phyloP scores from a whole-genome alignment of 768 basidiomycete genomes.

The Daedaleopsis sinensis region DNA sequence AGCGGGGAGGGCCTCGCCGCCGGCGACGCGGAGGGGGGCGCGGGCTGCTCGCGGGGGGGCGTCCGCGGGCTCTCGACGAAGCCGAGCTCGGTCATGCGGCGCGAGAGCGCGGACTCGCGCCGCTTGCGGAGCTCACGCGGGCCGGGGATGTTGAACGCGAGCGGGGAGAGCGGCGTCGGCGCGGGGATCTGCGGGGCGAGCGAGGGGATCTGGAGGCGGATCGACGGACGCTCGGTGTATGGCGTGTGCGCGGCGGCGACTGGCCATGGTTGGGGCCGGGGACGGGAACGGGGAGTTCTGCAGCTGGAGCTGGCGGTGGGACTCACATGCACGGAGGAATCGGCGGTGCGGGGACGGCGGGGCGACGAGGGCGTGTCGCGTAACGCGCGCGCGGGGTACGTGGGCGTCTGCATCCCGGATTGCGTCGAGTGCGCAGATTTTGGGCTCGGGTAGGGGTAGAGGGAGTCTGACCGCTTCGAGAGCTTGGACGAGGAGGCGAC shows the following conservation, averaged over 20 bases:
- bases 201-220: slow-evolving; percentile 7
- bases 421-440: neutral
- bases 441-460: neutral
- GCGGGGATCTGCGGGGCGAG: neutral
- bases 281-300: neutral
- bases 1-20: neutral
- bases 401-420: too few species aligned
- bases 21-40: neutral
- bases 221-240: neutral
- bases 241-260: too few species aligned
- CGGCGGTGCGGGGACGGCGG: too few species aligned
- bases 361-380: too few species aligned
- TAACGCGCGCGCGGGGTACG: too few species aligned
- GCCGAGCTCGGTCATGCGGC: slow-evolving; percentile 17
- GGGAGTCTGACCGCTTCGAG: neutral
- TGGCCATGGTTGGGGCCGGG: neutral
- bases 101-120: slow-evolving; percentile 16
- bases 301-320: neutral
- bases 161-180: slow-evolving; percentile 14
- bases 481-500: neutral
- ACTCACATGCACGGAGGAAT: too few species aligned
- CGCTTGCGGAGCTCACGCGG: slow-evolving; percentile 10
- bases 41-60: neutral
- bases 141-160: slow-evolving; percentile 14
- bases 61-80: slow-evolving; percentile 14